phyloP scores from a whole-genome alignment of 2,329 filamentous ascomycete genomes.

The Thielaviopsis cerberus region DNA sequence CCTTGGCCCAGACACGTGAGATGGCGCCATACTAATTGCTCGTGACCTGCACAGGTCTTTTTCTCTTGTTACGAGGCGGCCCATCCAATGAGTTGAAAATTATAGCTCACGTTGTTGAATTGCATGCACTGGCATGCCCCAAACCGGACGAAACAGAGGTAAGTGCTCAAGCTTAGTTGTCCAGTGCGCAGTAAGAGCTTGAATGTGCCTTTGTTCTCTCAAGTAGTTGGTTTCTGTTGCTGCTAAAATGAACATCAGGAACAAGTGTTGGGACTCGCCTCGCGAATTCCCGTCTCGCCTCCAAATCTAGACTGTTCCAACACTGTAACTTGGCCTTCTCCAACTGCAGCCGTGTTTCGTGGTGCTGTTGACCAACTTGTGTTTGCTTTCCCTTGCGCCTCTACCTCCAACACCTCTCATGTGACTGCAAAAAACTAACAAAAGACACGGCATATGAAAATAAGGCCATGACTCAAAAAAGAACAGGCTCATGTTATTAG shows the following conservation, averaged over 20 bases:
- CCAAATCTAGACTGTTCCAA: neutral
- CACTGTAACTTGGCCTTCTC: neutral
- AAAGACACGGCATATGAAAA: no score
- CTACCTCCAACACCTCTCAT: neutral
- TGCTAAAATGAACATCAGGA: no score
- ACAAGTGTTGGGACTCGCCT: no score
- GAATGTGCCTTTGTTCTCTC: no score
- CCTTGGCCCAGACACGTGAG: neutral
- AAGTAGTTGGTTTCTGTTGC: no score
- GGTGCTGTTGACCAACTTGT: neutral
- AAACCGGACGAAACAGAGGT: neutral
- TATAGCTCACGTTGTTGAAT: neutral
- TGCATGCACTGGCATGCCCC: neutral
- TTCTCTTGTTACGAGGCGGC: neutral
- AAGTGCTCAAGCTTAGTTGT: neutral
- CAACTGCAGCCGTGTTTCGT: neutral
- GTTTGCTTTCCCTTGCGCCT: neutral
- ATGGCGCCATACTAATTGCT: neutral
- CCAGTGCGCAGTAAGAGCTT: no score
- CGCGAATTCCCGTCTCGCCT: no score
- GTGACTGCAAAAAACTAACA: neutral
- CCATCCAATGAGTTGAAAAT: neutral
- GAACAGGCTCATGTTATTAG: neutral
- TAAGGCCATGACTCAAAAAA: neutral
- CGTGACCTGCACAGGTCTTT: neutral